Conservation (phyloP, 192 early-diverging fungal genomes). For the Kappamyces sp. region DNA sequence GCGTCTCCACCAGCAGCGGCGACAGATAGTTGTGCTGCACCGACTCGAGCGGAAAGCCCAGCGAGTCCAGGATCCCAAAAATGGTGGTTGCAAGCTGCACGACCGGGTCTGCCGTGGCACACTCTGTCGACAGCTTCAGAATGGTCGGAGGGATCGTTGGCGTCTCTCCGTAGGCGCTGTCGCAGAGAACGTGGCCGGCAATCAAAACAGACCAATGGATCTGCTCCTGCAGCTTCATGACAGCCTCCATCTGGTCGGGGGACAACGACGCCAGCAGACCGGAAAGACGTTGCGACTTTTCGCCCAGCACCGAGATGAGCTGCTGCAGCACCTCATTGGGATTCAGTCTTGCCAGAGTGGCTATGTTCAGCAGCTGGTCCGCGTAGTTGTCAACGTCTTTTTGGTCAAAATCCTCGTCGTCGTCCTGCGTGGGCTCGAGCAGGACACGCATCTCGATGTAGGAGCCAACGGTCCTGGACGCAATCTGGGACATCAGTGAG, state of each 20-base stretch:
- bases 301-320: slow-evolving; percentile 44
- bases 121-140: slow-evolving; percentile 47
- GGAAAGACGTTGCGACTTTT: slow-evolving; percentile 43
- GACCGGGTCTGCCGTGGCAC: slow-evolving; percentile 14
- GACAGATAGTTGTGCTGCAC: slow-evolving; percentile 55
- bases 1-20: slow-evolving; percentile 61
- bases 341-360: slow-evolving; percentile 55
- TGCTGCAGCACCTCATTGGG: slow-evolving; percentile 41
- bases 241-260: slow-evolving; percentile 24
- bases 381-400: slow-evolving; percentile 41
- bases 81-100: slow-evolving; percentile 16
- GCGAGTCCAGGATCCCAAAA: slow-evolving; percentile 19
- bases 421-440: not conserved
- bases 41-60: slow-evolving; percentile 16
- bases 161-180: slow-evolving; percentile 61
- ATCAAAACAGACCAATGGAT: slow-evolving; percentile 72
- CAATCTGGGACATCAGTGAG: not conserved
- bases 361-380: slow-evolving; percentile 66
- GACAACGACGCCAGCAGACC: slow-evolving; percentile 34
- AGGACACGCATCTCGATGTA: slow-evolving; percentile 8
- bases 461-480: slow-evolving; percentile 7
- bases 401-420: slow-evolving; percentile 9
- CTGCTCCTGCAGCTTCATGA: slow-evolving; percentile 49
- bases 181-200: slow-evolving; percentile 58
- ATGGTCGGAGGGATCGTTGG: slow-evolving; percentile 61